Base-by-base conservation (phyloP, 768 basidiomycete species). In the Lactifluus echinatus region DNA sequence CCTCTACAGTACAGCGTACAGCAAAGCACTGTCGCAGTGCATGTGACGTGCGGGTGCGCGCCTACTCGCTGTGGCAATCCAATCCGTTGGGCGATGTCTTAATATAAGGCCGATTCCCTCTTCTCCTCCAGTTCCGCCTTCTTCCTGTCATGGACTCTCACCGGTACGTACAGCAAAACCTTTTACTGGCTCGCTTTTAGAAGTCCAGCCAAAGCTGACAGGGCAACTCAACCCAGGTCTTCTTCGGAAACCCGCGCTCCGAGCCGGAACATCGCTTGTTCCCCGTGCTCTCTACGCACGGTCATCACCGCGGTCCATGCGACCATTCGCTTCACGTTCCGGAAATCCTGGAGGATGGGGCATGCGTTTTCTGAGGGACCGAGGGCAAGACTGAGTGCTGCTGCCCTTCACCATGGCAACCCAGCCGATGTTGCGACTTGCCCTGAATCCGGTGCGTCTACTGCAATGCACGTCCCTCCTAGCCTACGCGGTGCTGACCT, bases 11-110 rank as follows among this genome's bases (percentile, higher is more conserved):
- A n/a, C n/a, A n/a, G n/a, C n/a, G n/a, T n/a, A 21, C 54, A 47
- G 45, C 45, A 31, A 40, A 47, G 56, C 51, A 4, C 33, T 57
- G 51, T 37, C 21, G n/a, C 45, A 2, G 50, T 40, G 51, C 56
- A 57, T 57, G 56, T 57, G 56, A 53, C 36, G 56, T 57, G 56
- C 50, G 26, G 10, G 53, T 45, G 53, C 52, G 31, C 51, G 39
- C 29, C 8, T 52, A 28, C 42, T 28, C 26, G 15, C 19, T 28
- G 21, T 17, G 10, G 31, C 31, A 31, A 10, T 34, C 10, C 11
- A 10, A 1, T 19, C 11, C 8, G 34, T 14, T 19, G 26, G 37
- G n/a, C 36, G 1, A 17, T 21, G 1, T 36, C 40, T 29, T 42
- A 47, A 57, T 57, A 57, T 40, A 57, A 57, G 56, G 44, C 26